phyloP scores from a whole-genome alignment of 2,329 filamentous ascomycete species.

The Pestalotiopsis sp. region DNA sequence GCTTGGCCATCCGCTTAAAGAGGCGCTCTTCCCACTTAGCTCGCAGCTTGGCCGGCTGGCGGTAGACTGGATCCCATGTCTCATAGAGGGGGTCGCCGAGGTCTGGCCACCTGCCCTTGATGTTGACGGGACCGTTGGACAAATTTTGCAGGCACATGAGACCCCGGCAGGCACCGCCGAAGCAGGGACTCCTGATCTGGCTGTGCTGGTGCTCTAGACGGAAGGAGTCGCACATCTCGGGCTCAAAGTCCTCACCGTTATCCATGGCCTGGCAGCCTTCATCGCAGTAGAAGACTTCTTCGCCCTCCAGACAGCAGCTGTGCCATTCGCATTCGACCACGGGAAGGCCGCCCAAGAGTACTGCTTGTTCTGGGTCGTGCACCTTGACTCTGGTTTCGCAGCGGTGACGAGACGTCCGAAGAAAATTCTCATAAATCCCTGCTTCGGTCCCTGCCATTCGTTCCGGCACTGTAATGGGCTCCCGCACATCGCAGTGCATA shows the following conservation, averaged over 20 bases:
- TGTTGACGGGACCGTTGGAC: neutral
- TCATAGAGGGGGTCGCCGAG: neutral
- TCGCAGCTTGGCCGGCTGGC: neutral
- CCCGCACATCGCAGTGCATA: constrained; percentile 31
- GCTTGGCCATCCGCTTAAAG: neutral
- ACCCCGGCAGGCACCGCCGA: neutral
- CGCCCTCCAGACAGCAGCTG: constrained; percentile 22
- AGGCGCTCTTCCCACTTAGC: neutral
- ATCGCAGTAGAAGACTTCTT: constrained; percentile 17
- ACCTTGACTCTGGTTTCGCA: constrained; percentile 21
- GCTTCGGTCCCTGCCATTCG: neutral
- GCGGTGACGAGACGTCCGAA: constrained; percentile 21
- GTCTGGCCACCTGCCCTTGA: neutral
- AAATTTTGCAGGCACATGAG: neutral
- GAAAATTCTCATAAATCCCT: constrained; percentile 21
- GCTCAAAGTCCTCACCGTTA: constrained; percentile 7
- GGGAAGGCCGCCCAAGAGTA: neutral
- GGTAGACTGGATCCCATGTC: neutral
- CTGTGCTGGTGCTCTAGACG: constrained; percentile 23
- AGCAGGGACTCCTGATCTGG: neutral
- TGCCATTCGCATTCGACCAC: constrained; percentile 22
- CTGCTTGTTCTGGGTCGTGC: neutral
- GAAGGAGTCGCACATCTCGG: constrained; percentile 23
- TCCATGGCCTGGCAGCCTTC: neutral
- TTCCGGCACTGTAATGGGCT: constrained; percentile 20